Base-by-base conservation (phyloP, 371 early-diverging fungal species). In the Entomophthora muscae region DNA sequence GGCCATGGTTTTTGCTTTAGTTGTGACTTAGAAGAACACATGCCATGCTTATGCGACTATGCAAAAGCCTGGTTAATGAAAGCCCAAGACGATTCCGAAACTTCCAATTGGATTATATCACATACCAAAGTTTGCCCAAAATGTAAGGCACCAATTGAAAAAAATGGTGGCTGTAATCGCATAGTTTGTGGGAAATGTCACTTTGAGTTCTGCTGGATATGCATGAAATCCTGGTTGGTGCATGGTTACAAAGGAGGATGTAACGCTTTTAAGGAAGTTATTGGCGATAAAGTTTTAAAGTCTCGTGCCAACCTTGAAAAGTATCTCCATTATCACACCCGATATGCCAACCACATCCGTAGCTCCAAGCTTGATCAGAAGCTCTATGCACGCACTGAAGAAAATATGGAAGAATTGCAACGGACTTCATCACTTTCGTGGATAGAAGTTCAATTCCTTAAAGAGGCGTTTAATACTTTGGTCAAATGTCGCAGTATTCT, bases 371-470 rank as follows among this genome's bases (percentile, higher is more conserved):
- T 96, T 31, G 91, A 90, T 68, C 83, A 83, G 66, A 85, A 92
- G 67, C 76, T 95, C 53, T 86, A 89, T 70, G 71, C 76, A 63
- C 84, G 86, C 70, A 94, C 93, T 26, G 94, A 95, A 70, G 82
- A 81, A 66, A 93, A 92, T 67, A 98, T 98, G 95, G 91, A 93
- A 66, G 88, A 88, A 68, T 87, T 95, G 85, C 97, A 95, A 72
- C 78, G 81, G 58, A 79, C 81, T n/a, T 84, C 88, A 28, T 85
- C 84, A 31, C 76, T 96, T 55, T 91, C 94, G 28, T 98, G 98
- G 98, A 98, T 98, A 69, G 95, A 98, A 75, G 95, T 95, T 0
- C 97, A 98, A 74, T 98, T 96, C 71, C 73, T 98, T 31, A 82
- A 83, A 66, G 86, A 86, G 53, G 97, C 96, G 2, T 89, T 93